These are phyloP conservation scores for Ceratocystis cubensis DNA, from an alignment of 2,329 filamentous ascomycete genomes.

Conservation along the genomic window DNA sequence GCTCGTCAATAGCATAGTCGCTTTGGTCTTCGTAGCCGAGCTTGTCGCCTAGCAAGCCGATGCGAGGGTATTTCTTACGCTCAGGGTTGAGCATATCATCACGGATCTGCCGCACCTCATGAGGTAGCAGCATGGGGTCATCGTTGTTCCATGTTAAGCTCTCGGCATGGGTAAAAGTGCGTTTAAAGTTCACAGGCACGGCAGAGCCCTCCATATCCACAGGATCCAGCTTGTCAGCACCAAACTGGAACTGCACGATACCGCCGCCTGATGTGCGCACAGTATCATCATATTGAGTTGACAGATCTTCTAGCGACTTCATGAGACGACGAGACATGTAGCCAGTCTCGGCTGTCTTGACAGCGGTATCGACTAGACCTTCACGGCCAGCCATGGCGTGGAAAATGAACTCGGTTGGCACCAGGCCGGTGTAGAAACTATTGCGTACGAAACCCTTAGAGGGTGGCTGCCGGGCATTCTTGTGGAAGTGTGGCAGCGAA, in stretches of 20 bases:
- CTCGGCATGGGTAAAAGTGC: constrained; percentile 76
- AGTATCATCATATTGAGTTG: constrained; percentile 85
- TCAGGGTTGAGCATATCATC: constrained; percentile 55
- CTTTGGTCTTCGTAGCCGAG: constrained; percentile 59
- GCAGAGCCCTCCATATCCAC: constrained; percentile 95
- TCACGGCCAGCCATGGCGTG: constrained; percentile 98
- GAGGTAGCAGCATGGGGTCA: constrained; percentile 59
- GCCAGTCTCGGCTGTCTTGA: constrained; percentile 96
- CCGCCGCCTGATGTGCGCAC: constrained; percentile 80
- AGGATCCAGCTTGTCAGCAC: constrained; percentile 88
- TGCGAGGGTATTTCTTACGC: constrained; percentile 49
- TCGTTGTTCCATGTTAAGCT: constrained; percentile 65
- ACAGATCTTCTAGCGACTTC: constrained; percentile 94
- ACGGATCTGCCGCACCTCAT: constrained; percentile 59
- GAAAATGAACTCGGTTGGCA: constrained; percentile 89
- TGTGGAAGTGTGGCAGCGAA: constrained; percentile 87
- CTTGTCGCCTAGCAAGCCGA: constrained; percentile 47
- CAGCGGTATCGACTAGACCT: constrained; percentile 94
- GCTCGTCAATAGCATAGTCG: constrained; percentile 59
- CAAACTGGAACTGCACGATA: constrained; percentile 94
- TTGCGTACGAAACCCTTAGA: constrained; percentile 95
- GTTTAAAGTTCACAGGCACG: constrained; percentile 80
- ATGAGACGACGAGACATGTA: constrained; percentile 98
- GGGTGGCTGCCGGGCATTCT: constrained; percentile 80
- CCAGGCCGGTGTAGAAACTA: constrained; percentile 88